A percentile compares a stretch with the other conserved stretches of the same genome.
Evolutionary conservation across 345 rosid species (phyloP).

Genomic region (Pugionium dolabratum): DNA sequence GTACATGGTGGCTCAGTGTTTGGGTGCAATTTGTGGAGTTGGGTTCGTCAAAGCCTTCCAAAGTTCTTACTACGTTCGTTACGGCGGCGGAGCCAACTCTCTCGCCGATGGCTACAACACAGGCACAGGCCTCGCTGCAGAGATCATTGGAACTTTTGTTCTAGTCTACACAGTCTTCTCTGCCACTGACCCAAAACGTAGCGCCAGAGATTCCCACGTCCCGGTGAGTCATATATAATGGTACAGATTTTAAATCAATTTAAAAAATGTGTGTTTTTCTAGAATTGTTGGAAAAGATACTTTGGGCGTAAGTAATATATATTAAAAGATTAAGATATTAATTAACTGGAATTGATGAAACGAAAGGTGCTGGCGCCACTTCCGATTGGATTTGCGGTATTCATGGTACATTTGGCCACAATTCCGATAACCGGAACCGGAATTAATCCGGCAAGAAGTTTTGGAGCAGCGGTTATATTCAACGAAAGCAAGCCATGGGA

Average conservation of each 20-base stretch:
- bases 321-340: no score
- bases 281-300: no score
- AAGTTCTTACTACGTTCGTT: slow-evolving; percentile 48
- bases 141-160: slow-evolving; percentile 67
- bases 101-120: slow-evolving; percentile 50
- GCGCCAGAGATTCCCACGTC: slow-evolving; percentile 64
- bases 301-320: no score
- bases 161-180: slow-evolving; percentile 71
- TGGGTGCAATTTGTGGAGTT: slow-evolving; percentile 72
- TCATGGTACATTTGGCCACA: slow-evolving; percentile 93
- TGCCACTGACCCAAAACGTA: slow-evolving; percentile 68
- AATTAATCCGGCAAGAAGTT: slow-evolving; percentile 95
- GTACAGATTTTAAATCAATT: not conserved
- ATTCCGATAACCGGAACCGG: slow-evolving; percentile 95
- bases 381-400: slow-evolving; percentile 94
- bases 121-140: slow-evolving; percentile 65
- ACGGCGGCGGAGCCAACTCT: slow-evolving; percentile 68
- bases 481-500: slow-evolving; percentile 83
- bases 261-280: no score
- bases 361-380: slow-evolving; percentile 92
- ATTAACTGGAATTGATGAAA: not conserved
- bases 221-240: slow-evolving; percentile 47
- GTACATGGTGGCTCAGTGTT: slow-evolving; percentile 68
- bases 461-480: slow-evolving; percentile 91
- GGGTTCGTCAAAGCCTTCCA: slow-evolving; percentile 66